Percentiles rank a stretch among this genome's conserved stretches.
Evolutionary conservation across 352 stramenopile species (phyloP).

Genomic region (Aphanomyces euteiches): DNA sequence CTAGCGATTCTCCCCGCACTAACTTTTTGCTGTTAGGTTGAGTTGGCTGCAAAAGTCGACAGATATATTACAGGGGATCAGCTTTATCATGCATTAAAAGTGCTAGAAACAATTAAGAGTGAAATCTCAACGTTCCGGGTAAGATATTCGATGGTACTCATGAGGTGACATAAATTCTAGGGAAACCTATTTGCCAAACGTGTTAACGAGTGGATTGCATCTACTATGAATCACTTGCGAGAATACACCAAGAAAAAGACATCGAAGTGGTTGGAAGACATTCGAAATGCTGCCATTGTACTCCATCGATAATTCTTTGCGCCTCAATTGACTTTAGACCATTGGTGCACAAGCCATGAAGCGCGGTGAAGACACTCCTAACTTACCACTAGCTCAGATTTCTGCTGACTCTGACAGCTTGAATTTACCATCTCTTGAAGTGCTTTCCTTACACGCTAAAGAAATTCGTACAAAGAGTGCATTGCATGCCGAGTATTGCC

Average conservation of each 20-base stretch:
- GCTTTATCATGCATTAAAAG: conserved; percentile 72
- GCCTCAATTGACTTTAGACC: conserved; percentile 32
- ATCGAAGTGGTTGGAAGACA: conserved; percentile 68
- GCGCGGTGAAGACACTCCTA: conserved; percentile 49
- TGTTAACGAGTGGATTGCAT: conserved; percentile 78
- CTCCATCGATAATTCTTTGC: too few relatives aligned
- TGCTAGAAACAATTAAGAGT: conserved; percentile 62
- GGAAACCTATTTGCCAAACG: conserved; percentile 69
- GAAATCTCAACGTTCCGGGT: conserved; percentile 70
- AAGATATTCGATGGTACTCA: not conserved
- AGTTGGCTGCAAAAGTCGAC: conserved; percentile 60
- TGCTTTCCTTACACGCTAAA: not conserved
- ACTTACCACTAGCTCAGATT: not conserved
- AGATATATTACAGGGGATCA: conserved; percentile 63
- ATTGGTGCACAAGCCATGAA: conserved; percentile 66
- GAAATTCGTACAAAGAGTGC: conserved; percentile 28
- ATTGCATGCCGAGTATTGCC: conserved; percentile 43
- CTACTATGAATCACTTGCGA: conserved; percentile 66
- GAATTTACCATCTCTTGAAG: conserved; percentile 28
- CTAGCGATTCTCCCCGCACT: not conserved
- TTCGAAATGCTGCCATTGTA: conserved; percentile 58
- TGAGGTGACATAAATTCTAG: conserved; percentile 32
- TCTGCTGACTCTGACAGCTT: not conserved
- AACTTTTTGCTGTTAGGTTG: conserved; percentile 39
- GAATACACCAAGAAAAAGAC: conserved; percentile 61